Evolutionary conservation across 345 rosid genomes (phyloP), one percentile per base, ranked within the genome.

Genomic region (Dimocarpus longan): DNA sequence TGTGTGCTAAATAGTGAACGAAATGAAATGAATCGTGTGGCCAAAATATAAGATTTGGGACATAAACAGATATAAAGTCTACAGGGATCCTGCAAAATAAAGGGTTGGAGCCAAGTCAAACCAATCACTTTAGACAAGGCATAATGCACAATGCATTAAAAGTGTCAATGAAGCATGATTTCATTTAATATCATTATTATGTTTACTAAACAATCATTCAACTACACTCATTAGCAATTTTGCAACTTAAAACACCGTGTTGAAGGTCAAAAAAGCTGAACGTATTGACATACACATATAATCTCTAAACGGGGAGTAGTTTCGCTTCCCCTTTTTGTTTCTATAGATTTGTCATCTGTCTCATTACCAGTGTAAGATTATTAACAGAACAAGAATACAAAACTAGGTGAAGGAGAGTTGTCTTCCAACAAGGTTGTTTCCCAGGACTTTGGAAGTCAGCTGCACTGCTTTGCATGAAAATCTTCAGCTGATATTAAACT

Each of bases 401-500:
- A 32, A 43, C 74, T 37, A 11, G 13, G 28, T 5, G 5, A 46
- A 62, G 24, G 52, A 63, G 10, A 48, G 10, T 50, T 5, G 26
- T 56, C 37, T 66, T 63, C 26, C 62, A 26, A 26, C 48, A 54
- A 21, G 16, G 67, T 28, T 69, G 68, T 76, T 75, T 42, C 64
- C 22, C 60, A 62, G 50, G 71, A 74, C 46, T 56, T 80, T 46
- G 8, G 65, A 66, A 67, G 73, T 90, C 83, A 90, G 57, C 71
- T 87, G 84, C 98, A 94, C 52, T 91, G 97, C 28, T 77, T 88
- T 8, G 79, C 59, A 52, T 77, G 81, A 73, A 91, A 81, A 48
- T 91, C 92, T 63, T 89, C 88, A 1, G 90, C 85, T 21, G 89
- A 90, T 81, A 92, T 74, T 76, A 91, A 84, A 72, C 86, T 75